Base-by-base conservation (phyloP, 495 filamentous ascomycete genomes). In the Apiosordaria backusii region DNA sequence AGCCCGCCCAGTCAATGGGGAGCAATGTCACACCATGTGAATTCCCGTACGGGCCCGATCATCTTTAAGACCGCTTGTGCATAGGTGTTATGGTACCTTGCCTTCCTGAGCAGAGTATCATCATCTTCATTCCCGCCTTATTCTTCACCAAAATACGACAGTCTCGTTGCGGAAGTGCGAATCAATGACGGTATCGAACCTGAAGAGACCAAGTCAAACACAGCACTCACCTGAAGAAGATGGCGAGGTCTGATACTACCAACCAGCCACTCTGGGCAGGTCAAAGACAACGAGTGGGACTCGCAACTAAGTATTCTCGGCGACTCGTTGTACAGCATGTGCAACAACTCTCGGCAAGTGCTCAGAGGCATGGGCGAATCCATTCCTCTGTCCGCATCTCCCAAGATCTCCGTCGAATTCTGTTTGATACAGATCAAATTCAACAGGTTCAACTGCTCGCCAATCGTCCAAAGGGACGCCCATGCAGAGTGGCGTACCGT, bases 11-110 rank as follows among this genome's bases (percentile, higher is more conserved):
- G 35, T 45, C 35, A 7, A 45, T 45, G 9, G 35, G 62, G 57
- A 21, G 65, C 67, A 65, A 70, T 73, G 68, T 69, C 59, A 69
- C 71, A 64, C 65, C 61, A 65, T 61, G 52, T 64, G 35, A 45
- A 29, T 53, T 66, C 29, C 59, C 25, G 21, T 55, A 55, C 57
- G 45, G 50, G n/a, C 54, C 40, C 57, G 57, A 18, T 45, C 52
- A 55, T 23, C 7, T 19, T 3, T 19, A 18, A 55, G n/a, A 23
- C 52, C n/a, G 21, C 22, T 55, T 19, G n/a, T 55, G 18, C 52
- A 55, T 21, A 19, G 9, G 22, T 15, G 52, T n/a, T 18, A 6
- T 55, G n/a, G n/a, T 6, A 9, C 21, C 22, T 55, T 55, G 35
- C 52, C 22, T 13, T 18, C 52, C n/a, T 21, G 15, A n/a, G n/a